These are phyloP conservation scores for Diaporthe sp. DNA, from an alignment of 2,329 filamentous ascomycete species.

Conservation along the genomic window DNA sequence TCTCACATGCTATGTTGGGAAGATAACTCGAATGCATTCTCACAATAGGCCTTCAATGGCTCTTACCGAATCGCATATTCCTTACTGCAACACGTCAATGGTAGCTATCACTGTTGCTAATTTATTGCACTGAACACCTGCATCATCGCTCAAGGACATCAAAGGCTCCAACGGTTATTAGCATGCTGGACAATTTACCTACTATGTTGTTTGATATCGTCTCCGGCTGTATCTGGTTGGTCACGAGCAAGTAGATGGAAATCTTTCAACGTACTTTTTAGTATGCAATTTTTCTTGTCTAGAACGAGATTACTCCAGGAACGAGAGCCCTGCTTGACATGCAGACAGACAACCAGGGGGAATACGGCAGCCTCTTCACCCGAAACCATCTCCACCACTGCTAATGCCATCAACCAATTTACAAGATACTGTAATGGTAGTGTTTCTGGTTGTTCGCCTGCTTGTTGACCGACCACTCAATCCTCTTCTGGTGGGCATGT, in stretches of 20 bases:
- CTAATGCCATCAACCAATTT: constrained; percentile 42
- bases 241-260: not conserved
- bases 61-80: too few relatives aligned
- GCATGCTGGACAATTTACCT: not conserved
- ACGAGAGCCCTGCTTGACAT: not conserved
- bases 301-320: not conserved
- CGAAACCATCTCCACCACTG: not conserved
- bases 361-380: not conserved
- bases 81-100: not conserved
- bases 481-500: constrained; percentile 69
- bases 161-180: not conserved
- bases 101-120: not conserved
- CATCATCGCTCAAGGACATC: not conserved
- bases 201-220: not conserved
- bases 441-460: constrained; percentile 78
- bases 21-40: not conserved
- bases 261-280: not conserved
- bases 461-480: constrained; percentile 78
- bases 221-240: not conserved
- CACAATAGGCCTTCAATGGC: not conserved
- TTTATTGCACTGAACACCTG: not conserved
- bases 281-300: not conserved
- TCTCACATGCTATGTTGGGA: not conserved
- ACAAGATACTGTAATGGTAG: constrained; percentile 62
- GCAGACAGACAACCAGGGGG: not conserved